These are phyloP conservation scores for Lodderomyces margitis DNA, from an alignment of 1,139 yeast genomes.

Conservation along the genomic window DNA sequence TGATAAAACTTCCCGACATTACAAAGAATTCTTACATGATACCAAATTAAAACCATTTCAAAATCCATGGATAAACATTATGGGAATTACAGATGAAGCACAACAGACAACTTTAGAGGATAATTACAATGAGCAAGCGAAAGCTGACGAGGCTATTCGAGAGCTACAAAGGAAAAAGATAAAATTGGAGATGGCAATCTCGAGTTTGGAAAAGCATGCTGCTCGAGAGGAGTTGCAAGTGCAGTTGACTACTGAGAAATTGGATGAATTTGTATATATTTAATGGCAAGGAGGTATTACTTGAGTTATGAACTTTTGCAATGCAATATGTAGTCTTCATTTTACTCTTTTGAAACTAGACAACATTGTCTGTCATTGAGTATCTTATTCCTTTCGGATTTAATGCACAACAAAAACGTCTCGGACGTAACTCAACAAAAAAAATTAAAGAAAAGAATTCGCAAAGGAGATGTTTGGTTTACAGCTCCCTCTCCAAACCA, in stretches of 20 bases:
- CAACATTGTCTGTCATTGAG: too few relatives aligned
- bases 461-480: neutral
- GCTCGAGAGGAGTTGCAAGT: constrained; percentile 36
- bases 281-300: neutral
- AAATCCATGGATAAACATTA: constrained; percentile 29
- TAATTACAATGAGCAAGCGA: constrained; percentile 19
- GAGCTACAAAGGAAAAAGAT: constrained; percentile 25
- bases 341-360: too few relatives aligned
- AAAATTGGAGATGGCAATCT: constrained; percentile 23
- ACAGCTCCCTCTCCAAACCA: neutral
- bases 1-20: constrained; percentile 9
- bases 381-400: too few relatives aligned
- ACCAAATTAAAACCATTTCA: constrained; percentile 20
- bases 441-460: neutral
- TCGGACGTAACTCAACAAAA: neutral
- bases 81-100: constrained; percentile 23
- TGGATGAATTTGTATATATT: constrained; percentile 28
- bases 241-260: constrained; percentile 37
- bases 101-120: constrained; percentile 22
- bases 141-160: constrained; percentile 26
- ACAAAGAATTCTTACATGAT: constrained; percentile 12
- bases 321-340: too few relatives aligned
- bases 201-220: constrained; percentile 28
- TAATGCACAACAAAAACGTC: too few relatives aligned
- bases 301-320: too few relatives aligned